Base-by-base conservation (phyloP, 345 rosid genomes). In the Moringa oleifera region DNA sequence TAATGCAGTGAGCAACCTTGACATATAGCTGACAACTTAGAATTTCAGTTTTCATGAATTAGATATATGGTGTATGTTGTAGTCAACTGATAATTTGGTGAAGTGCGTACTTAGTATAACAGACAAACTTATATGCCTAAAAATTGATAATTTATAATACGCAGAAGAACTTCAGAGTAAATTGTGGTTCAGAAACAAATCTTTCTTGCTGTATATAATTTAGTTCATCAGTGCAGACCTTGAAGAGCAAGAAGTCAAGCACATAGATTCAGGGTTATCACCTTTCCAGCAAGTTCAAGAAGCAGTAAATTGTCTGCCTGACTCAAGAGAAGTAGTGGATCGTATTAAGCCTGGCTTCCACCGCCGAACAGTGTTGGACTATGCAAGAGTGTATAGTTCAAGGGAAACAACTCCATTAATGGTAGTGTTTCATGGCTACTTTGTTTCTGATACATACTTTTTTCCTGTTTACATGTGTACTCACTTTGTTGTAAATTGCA, bases 311-410 rank as follows among this genome's bases (percentile, higher is more conserved):
- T 80, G 87, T 37, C 64, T 82, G 57, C 77, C 82, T 58, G 36
- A 67, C 20, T 51, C 64, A 11, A 18, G 58, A 33, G 55, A 50
- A 36, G 18, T 49, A 46, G 18, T 11, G 13, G 45, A 69, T 49
- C 70, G 61, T 9, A 28, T 19, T 6, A 66, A 20, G 10, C n/a
- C 61, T 20, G 23, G 41, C 15, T 81, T 83, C 67, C 73, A 25
- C 22, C 85, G 71, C 22, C 74, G 83, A 83, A 81, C 84, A 2
- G 63, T 85, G 36, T 50, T 68, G 59, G 88, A 87, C 69, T 87
- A 83, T 59, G 75, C 69, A 21, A 79, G 68, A 58, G 86, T 90
- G 11, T 87, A 85, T 56, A 53, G n/a, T 24, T 79, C 81, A 0
- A 73, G 85, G 66, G 68, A 66, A 24, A 69, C 73, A 50, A 85